Conservation (phyloP, 805 yeast species). For the Wickerhamomyces hampshirensis region DNA sequence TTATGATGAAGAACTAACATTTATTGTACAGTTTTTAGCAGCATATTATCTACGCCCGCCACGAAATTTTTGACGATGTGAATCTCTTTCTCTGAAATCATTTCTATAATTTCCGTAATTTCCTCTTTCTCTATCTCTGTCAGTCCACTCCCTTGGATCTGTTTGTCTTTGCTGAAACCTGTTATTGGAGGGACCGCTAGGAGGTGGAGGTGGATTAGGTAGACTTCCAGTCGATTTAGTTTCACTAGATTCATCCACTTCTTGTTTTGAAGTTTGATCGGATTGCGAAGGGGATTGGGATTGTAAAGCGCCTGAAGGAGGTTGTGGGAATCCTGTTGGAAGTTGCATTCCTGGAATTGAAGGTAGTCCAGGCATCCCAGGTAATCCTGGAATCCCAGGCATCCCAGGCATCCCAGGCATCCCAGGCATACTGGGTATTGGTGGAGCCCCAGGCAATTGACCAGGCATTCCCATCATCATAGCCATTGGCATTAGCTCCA, state of each 20-base stretch:
- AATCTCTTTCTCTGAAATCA: constrained; percentile 22
- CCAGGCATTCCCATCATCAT: constrained; percentile 29
- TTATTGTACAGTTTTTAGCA: neutral
- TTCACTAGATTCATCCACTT: neutral
- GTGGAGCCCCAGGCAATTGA: constrained; percentile 22
- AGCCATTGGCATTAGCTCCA: constrained; percentile 46
- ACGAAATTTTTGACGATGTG: constrained; percentile 15
- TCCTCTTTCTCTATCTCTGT: constrained; percentile 10
- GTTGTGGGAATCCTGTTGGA: constrained; percentile 4
- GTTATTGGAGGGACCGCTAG: neutral
- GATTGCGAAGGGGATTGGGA: neutral
- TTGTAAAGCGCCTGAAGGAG: constrained; percentile 1
- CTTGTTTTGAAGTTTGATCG: neutral
- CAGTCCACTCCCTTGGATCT: constrained; percentile 17
- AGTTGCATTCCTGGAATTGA: constrained; percentile 13
- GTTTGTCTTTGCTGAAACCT: constrained; percentile 12
- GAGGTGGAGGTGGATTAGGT: constrained; percentile 5
- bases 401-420: constrained; percentile 23
- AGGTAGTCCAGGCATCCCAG: constrained; percentile 23
- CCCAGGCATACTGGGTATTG: constrained; percentile 23
- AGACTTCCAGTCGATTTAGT: constrained; percentile 5
- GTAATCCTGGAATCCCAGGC: constrained; percentile 26
- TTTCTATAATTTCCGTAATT: constrained; percentile 4
- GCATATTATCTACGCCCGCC: constrained; percentile 12
- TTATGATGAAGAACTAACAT: neutral